These are phyloP conservation scores for Starmerella lactis-condensi DNA, from an alignment of 805 yeast species.

Conservation along the genomic window DNA sequence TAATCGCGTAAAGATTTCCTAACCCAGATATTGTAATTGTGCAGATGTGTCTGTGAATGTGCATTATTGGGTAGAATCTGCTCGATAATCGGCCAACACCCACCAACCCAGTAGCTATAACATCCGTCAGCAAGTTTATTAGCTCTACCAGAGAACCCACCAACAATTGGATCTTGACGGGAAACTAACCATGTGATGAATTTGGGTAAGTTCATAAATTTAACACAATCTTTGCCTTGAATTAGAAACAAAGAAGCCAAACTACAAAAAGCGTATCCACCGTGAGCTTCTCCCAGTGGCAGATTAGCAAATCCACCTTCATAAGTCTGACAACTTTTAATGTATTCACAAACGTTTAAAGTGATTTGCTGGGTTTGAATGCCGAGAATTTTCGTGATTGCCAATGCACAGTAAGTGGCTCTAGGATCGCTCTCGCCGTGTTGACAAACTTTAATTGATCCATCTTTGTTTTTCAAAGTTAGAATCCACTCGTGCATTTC, in stretches of 20 bases:
- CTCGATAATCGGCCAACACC: conserved; percentile 45
- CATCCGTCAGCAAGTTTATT: conserved; percentile 93
- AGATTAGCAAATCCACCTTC: conserved; percentile 92
- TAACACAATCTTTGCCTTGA: too few species aligned
- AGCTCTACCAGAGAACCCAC: conserved; percentile 77
- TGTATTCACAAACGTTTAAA: conserved; percentile 38
- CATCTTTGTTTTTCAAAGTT: conserved; percentile 43
- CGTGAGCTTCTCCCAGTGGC: conserved; percentile 83
- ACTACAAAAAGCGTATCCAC: conserved; percentile 90
- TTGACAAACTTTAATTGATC: conserved; percentile 56
- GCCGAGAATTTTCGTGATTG: conserved; percentile 45
- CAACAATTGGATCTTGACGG: conserved; percentile 58
- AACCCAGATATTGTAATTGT: conserved; percentile 24
- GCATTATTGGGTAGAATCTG: conserved; percentile 25
- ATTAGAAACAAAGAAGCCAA: conserved; percentile 43
- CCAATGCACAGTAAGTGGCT: conserved; percentile 73
- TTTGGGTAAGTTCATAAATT: conserved; percentile 28
- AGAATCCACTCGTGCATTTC: conserved; percentile 46
- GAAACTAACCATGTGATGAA: conserved; percentile 41
- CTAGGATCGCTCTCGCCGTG: conserved; percentile 72
- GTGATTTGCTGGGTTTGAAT: conserved; percentile 34
- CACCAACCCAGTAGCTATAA: conserved; percentile 92
- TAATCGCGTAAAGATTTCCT: conserved; percentile 44
- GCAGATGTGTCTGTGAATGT: conserved; percentile 5
- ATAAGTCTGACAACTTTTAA: conserved; percentile 58